Conservation (phyloP, 2,329 filamentous ascomycete genomes). For the Cryphonectria naterciae region DNA sequence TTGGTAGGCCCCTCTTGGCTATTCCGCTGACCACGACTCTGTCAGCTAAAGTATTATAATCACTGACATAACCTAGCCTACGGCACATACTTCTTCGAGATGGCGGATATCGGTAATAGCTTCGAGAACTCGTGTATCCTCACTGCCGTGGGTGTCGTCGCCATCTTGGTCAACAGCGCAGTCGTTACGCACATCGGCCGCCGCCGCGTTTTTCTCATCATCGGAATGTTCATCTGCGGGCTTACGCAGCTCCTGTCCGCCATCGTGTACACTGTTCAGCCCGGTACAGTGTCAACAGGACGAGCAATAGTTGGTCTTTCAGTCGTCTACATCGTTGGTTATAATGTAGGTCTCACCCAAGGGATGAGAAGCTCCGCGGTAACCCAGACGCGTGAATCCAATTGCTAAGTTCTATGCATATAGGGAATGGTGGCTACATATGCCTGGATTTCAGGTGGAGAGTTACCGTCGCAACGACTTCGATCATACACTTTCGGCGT, state of each 20-base stretch:
- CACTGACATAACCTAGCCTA: slow-evolving; percentile 45
- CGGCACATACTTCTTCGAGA: slow-evolving; percentile 63
- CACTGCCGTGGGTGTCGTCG: slow-evolving; percentile 56
- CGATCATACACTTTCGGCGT: slow-evolving; percentile 61
- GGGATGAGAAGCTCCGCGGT: neutral
- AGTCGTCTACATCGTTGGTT: slow-evolving; percentile 57
- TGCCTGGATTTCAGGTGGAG: slow-evolving; percentile 60
- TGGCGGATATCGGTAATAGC: slow-evolving; percentile 58
- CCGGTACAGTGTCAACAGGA: slow-evolving; percentile 43
- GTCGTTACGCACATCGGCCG: slow-evolving; percentile 58
- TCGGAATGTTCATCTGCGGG: slow-evolving; percentile 56
- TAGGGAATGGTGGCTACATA: slow-evolving; percentile 56
- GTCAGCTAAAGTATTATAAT: neutral
- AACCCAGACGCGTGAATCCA: too few species aligned
- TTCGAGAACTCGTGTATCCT: slow-evolving; percentile 63
- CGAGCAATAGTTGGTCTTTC: slow-evolving; percentile 57
- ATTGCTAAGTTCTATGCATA: slow-evolving; percentile 6
- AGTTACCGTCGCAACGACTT: slow-evolving; percentile 60
- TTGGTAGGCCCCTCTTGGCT: slow-evolving; percentile 39
- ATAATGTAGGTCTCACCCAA: slow-evolving; percentile 43
- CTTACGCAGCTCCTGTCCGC: slow-evolving; percentile 59
- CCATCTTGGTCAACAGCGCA: slow-evolving; percentile 56
- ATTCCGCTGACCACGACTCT: neutral
- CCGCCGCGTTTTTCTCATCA: slow-evolving; percentile 56
- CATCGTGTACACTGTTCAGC: slow-evolving; percentile 51